Evolutionary conservation across 108 stramenopile species (phyloP), one percentile per base, ranked within the genome.

Genomic region (Cyclotella sp.): DNA sequence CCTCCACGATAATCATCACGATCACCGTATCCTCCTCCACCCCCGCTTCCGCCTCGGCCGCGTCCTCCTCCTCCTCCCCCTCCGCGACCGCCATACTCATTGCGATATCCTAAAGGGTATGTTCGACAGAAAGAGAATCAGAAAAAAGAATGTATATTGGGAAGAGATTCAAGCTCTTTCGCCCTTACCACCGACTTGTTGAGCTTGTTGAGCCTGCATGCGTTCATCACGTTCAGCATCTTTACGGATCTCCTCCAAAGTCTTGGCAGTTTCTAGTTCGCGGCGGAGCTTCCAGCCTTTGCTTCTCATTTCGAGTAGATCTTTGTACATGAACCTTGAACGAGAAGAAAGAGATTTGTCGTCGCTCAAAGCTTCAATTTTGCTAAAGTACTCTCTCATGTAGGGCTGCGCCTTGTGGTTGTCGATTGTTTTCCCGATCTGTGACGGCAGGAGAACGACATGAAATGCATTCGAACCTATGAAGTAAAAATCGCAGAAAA

Each of bases 251-350:
- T 97, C 94, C 18, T 86, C 95, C 55, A 98, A 59, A 14, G 95
- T 97, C 90, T 95, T 98, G 42, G 97, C 97, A 79, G 90, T 97
- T 73, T 94, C 96, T 52, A 91, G 88, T 71, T 96, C 84, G 46
- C 97, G 94, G 39, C 97, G 76, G 10, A 94, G 90, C 28, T 91
- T 81, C 98, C 98, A 99, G 21, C 85, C 79, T 83, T 92, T 94
- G 34, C 70, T 73, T 27, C 98, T 83, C 52, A 97, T 89, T 19
- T 97, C 97, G 54, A 96, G 75, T 49, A 99, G 77, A 84, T 99
- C 98, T 82, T 92, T 93, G 88, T 98, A 97, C 92, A 96, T 93
- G 86, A 98, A 99, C 26, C 97, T 83, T 54, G 89, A 82, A 63
- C 98, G 86, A 16, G 93, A 78, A 59, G 73, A 84, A 41, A 97